Conservation (phyloP, 73 alveolate genomes). For the Tetrahymena malaccensis region DNA sequence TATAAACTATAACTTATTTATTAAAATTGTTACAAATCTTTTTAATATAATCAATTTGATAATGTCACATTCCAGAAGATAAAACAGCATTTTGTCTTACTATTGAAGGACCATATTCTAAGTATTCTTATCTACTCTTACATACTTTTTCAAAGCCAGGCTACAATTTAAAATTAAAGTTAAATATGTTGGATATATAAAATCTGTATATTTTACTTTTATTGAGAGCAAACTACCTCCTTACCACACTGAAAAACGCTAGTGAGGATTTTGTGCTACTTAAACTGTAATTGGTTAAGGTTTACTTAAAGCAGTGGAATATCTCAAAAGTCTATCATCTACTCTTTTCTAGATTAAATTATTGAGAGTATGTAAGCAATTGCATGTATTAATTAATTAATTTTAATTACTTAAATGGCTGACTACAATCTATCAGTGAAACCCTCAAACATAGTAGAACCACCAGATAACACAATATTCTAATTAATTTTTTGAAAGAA, state of each 20-base stretch:
- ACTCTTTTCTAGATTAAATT: conserved; percentile 44
- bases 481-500: not conserved
- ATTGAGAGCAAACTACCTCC: conserved; percentile 86
- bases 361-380: conserved; percentile 38
- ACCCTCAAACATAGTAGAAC: conserved; percentile 87
- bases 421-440: conserved; percentile 82
- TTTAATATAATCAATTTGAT: not conserved
- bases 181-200: not conserved
- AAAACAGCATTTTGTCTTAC: conserved; percentile 91
- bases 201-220: not conserved
- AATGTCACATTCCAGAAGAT: conserved; percentile 28
- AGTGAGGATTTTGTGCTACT: conserved; percentile 69
- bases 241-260: conserved; percentile 91
- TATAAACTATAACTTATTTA: not conserved
- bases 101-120: conserved; percentile 89
- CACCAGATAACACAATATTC: conserved; percentile 97
- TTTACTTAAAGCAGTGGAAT: not conserved
- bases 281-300: conserved; percentile 67
- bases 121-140: conserved; percentile 81
- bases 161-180: not conserved
- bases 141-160: conserved; percentile 59
- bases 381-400: too few relatives aligned
- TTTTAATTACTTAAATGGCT: conserved; percentile 64
- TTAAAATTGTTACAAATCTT: not conserved
- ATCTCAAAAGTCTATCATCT: conserved; percentile 41